Conservation (phyloP, 2,329 filamentous ascomycete genomes). For the Aciculosporium take region DNA sequence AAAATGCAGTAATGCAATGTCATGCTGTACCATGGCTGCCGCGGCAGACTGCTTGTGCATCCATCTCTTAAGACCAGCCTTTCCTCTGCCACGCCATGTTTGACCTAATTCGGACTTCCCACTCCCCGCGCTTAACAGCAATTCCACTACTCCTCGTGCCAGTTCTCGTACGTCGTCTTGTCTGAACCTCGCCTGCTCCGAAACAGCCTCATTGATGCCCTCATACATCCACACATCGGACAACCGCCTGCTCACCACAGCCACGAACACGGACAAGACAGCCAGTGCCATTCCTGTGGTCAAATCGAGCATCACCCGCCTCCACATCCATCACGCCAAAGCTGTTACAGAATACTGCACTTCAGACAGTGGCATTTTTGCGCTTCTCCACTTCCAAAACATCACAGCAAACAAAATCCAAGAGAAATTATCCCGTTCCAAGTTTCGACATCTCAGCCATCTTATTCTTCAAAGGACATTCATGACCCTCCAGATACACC, state of each 20-base stretch:
- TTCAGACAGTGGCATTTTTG: constrained; percentile 1
- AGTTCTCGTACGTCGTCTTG: constrained; percentile 4
- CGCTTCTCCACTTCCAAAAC: background rate
- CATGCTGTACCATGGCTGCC: background rate
- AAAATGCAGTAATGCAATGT: constrained; percentile 1
- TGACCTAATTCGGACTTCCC: background rate
- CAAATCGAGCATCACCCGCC: background rate
- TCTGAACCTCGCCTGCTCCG: constrained; percentile 1
- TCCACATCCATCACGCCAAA: background rate
- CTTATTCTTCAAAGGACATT: background rate
- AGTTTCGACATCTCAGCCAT: background rate
- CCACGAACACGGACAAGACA: background rate
- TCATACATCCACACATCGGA: too few species aligned
- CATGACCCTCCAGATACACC: background rate
- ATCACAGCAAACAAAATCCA: background rate
- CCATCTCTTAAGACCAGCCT: background rate
- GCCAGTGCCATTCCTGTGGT: background rate
- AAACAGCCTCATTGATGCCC: background rate
- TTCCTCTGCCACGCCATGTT: background rate
- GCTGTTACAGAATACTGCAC: background rate
- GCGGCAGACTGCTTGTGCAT: background rate
- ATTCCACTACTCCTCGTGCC: constrained; percentile 1
- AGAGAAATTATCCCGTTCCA: background rate
- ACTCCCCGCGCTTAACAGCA: background rate
- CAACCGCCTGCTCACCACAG: background rate